Conservation (phyloP, 805 yeast species). For the Kazachstania bromeliacearum region DNA sequence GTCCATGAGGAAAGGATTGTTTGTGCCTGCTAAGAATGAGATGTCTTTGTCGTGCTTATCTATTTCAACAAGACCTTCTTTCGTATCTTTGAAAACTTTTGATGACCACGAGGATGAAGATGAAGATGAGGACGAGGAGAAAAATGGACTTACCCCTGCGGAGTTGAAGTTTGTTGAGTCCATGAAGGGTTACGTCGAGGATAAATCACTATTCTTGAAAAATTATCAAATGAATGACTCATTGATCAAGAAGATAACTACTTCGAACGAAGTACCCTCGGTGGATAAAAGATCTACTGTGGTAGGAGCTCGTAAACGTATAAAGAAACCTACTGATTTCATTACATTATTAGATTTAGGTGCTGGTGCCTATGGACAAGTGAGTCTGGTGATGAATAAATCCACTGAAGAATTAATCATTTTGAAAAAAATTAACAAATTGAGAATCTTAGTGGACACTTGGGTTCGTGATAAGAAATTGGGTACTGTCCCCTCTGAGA, state of each 20-base stretch:
- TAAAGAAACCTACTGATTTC: conserved; percentile 64
- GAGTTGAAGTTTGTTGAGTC: neutral
- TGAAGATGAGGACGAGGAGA: too few species aligned
- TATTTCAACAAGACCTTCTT: neutral
- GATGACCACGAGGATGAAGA: neutral
- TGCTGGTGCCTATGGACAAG: conserved; percentile 94
- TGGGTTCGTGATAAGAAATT: conserved; percentile 88
- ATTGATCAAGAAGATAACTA: neutral
- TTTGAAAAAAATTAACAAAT: conserved; percentile 84
- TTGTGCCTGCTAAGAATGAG: neutral
- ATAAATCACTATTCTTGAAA: neutral
- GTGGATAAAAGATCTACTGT: neutral
- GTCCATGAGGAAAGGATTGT: too few species aligned
- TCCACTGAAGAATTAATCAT: conserved; percentile 58
- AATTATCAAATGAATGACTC: neutral
- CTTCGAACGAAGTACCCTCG: too few species aligned
- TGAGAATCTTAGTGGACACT: conserved; percentile 85
- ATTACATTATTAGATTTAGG: conserved; percentile 68
- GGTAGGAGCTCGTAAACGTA: conserved; percentile 61
- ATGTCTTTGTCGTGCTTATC: neutral
- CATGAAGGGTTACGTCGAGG: neutral
- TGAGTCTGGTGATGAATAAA: conserved; percentile 61
- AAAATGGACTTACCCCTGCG: too few species aligned
- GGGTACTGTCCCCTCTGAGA: conserved; percentile 91
- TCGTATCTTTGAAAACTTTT: neutral